Base-by-base conservation (phyloP, 2,329 filamentous ascomycete genomes). In the Coccinonectria pachysandricola region DNA sequence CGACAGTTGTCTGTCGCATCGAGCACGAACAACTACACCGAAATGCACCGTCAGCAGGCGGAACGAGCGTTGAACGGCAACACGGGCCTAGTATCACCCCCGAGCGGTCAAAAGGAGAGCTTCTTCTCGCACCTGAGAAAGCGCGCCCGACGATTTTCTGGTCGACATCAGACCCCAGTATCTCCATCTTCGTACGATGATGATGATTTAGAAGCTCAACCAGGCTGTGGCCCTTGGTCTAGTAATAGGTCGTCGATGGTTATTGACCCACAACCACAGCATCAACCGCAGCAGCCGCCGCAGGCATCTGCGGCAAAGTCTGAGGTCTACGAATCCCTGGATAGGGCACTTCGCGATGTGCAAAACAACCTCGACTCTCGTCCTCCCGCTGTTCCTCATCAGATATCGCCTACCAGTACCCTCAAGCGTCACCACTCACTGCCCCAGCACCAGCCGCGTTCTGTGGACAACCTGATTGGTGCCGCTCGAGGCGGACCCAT, bases 61-160 rank as follows among this genome's bases (percentile, higher is more conserved):
- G 88, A 96, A 55, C 72, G 84, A 36, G 85, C 86, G 19, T 67
- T 96, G 23, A 95, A 86, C 49, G 91, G 87, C 27, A 77, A 79
- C 45, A 71, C 69, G 17, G 81, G 78, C 12, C 63, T 87, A 13
- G 75, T 71, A 10, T 91, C 85, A 5, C 84, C 86, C 4, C 75
- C 79, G 0, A 78, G 71, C 44, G 82, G 72, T 11, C 82, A 86
- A 30, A 92, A 92, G 50, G 91, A 98, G 54, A 85, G 91, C 55
- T 98, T 98, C 64, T 98, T 98, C 59, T 96, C 91, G 1, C 91
- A 98, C 52, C 68, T 98, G 6, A 75, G 91, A 30, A 98, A 98
- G 58, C 79, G 88, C 26, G 91, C 92, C 15, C 75, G 91, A 42
- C 73, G 91, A 41, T 78, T 98, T 34, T 98, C 91, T 14, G 91